These are phyloP conservation scores for Erysimum cheiri DNA, from an alignment of 441 rosid genomes.

Conservation along the genomic window DNA sequence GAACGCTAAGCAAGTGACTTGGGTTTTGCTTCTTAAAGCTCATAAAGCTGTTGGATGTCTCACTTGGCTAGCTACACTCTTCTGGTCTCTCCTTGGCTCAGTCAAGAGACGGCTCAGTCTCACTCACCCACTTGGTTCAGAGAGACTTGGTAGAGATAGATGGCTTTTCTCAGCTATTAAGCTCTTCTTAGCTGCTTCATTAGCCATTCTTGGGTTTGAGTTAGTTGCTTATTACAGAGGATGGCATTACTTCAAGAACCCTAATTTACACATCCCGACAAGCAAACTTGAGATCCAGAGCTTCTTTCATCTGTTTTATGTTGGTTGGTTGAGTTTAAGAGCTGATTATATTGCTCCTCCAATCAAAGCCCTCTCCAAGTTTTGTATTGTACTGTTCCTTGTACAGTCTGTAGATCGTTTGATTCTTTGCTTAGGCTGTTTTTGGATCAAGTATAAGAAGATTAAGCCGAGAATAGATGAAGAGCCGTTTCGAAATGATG, in stretches of 20 bases:
- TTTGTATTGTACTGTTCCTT: constrained; percentile 76
- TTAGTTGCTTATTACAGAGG: constrained; percentile 69
- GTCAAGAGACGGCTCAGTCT: constrained; percentile 68
- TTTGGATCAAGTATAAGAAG: constrained; percentile 77
- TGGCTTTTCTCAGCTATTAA: constrained; percentile 61
- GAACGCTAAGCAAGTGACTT: constrained; percentile 80
- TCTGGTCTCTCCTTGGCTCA: constrained; percentile 74
- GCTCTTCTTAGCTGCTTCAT: constrained; percentile 56
- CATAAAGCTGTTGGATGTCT: constrained; percentile 80
- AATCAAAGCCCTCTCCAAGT: constrained; percentile 63
- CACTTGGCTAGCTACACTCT: constrained; percentile 66
- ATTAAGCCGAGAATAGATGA: constrained; percentile 70
- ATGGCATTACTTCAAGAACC: constrained; percentile 67
- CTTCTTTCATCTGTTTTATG: constrained; percentile 57
- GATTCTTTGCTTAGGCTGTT: constrained; percentile 77
- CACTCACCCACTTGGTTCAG: constrained; percentile 57
- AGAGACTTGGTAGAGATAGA: constrained; percentile 49
- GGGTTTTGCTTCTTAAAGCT: constrained; percentile 90
- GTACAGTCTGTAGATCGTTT: constrained; percentile 80
- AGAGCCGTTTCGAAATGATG: constrained; percentile 40
- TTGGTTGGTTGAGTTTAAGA: constrained; percentile 66
- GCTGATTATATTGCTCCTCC: constrained; percentile 72
- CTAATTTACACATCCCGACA: constrained; percentile 37
- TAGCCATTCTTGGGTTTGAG: constrained; percentile 67
- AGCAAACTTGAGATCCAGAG: constrained; percentile 54